phyloP scores from a whole-genome alignment of 345 rosid genomes.

The Hibiscus mutabilis region DNA sequence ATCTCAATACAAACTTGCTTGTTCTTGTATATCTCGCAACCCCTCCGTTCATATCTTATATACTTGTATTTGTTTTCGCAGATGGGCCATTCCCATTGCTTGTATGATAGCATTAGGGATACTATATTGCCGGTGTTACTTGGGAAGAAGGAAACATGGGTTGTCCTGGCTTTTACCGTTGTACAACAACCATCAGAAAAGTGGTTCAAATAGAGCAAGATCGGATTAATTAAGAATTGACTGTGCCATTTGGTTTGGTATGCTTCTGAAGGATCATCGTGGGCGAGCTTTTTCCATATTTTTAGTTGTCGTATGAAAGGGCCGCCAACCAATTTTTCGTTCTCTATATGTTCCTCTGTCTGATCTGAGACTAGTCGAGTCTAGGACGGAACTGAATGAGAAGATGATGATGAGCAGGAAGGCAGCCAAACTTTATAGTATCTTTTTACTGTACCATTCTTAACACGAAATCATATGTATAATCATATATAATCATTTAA shows the following conservation, averaged over 20 bases:
- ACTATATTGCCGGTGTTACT: conserved; percentile 74
- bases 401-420: conserved; percentile 7
- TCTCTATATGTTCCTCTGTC: neutral
- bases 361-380: neutral
- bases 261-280: conserved; percentile 8
- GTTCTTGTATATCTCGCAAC: neutral
- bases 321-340: conserved; percentile 19
- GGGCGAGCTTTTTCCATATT: conserved; percentile 26
- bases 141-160: conserved; percentile 67
- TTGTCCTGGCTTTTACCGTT: conserved; percentile 69
- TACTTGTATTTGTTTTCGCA: conserved; percentile 20
- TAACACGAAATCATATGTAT: conserved; percentile 6
- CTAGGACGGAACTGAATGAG: conserved; percentile 6
- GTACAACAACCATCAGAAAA: conserved; percentile 43
- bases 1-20: neutral
- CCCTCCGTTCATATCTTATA: neutral
- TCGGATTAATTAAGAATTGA: conserved; percentile 42
- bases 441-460: conserved; percentile 5
- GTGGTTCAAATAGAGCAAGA: conserved; percentile 56
- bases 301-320: conserved; percentile 13
- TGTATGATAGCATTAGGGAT: conserved; percentile 40
- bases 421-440: neutral
- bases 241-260: conserved; percentile 6
- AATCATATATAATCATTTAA: conserved; percentile 10
- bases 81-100: conserved; percentile 88